Evolutionary conservation across 257 asterid species (phyloP), one percentile per base, ranked within the genome.

Genomic region (Misopates orontium): DNA sequence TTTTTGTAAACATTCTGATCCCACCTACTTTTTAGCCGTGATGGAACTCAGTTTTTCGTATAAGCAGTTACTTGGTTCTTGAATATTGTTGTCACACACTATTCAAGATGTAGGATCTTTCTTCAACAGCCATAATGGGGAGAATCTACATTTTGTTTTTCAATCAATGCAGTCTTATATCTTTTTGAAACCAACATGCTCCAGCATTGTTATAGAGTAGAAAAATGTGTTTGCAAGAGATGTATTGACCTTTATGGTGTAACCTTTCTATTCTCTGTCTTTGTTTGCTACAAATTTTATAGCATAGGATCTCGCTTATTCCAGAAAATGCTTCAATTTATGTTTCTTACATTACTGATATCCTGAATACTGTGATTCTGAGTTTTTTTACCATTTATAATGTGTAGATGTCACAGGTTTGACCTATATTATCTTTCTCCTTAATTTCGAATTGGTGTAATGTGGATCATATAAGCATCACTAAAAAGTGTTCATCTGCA

Each of bases 1-100:
- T 24, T 2, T 20, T 68, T 44, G 14, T 66, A 19, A 68, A 13
- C 64, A 24, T 50, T 58, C 51, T 64, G 52, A 23, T 20, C 47
- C 36, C 64, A 59, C 25, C 31, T 49, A 39, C 44, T 12, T n/a
- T 67, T 70, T 28, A 32, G 23, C 47, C 40, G 21, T 14, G 15
- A 0, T 50, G 25, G 42, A 36, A 36, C 42, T 36, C 8, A 36
- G 42, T 36, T 36, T n/a, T 36, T 36, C 1, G 42, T 36, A 36
- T 36, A 36, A n/a, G 10, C 42, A 36, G 42, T 36, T 36, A 36
- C 8, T 19, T 54, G 19, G 40, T 21, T 19, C 32, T 28, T 53
- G 58, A 21, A 21, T 18, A 21, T 53, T n/a, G 58, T 53, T 54
- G 4, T 54, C 14, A 54, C 59, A 22, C 21, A 4, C 39, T 55